Base-by-base conservation (phyloP, 2,329 filamentous ascomycete genomes). In the Penicillium janthinellum region DNA sequence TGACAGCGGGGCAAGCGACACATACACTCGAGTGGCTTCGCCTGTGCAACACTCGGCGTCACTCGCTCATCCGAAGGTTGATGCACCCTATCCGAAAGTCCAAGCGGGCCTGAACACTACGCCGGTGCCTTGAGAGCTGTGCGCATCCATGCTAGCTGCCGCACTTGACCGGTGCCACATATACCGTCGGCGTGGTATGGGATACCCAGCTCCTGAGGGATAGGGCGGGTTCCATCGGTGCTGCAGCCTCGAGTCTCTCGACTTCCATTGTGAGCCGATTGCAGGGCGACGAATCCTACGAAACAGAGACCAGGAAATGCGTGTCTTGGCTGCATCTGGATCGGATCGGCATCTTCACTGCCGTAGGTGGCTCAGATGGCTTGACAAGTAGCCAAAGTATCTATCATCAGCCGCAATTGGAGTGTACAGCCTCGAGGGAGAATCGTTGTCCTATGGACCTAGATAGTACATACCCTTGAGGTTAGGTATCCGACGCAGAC, bases 271-370 rank as follows among this genome's bases (percentile, higher is more conserved):
- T 45, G 50, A 53, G 56, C 35, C 50, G 17, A 17, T 20, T 57
- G 53, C 62, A 64, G 55, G 22, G 22, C 44, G 37, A 52, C 53
- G 22, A 60, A 58, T 61, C 39, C 47, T 58, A 58, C 51, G 54
- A 47, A 47, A 22, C 44, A 47, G 44, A 47, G 22, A 47, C 25
- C 44, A 31, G 60, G 62, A 51, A 51, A 56, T 38, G 25, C 35
- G n/a, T 59, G 56, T 56, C 59, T 57, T 56, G 35, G 41, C 56
- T 63, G 64, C 64, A 66, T 60, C 49, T 11, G 15, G 42, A 22
- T 53, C n/a, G 34, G 56, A 49, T 57, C 54, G 34, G 38, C 20
- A 15, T 17, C 22, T 12, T 17, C 3, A 41, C 53, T 35, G 15
- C 12, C 7, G 38, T 44, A 25, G 31, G 8, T 45, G 28, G 17